phyloP scores from a whole-genome alignment of 352 stramenopile genomes.

The Pythium graminicola region DNA sequence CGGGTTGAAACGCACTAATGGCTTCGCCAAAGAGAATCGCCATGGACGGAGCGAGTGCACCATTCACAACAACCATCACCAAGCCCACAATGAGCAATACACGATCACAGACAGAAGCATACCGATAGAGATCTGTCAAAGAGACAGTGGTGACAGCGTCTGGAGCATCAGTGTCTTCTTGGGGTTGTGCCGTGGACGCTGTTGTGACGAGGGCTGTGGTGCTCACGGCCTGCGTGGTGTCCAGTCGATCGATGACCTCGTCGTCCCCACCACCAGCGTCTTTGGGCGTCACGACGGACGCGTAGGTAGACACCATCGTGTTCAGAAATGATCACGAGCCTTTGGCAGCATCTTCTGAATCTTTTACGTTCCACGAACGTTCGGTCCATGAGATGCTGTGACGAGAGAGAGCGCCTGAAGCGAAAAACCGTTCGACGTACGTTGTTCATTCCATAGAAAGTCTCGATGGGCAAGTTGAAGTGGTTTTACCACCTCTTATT shows the following conservation, averaged over 20 bases:
- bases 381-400: too few relatives aligned
- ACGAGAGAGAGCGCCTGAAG: not conserved
- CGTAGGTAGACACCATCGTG: constrained; percentile 2
- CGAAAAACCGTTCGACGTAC: too few relatives aligned
- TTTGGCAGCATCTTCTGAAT: not conserved
- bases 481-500: too few relatives aligned
- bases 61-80: constrained; percentile 26
- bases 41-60: constrained; percentile 34
- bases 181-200: too few relatives aligned
- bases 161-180: too few relatives aligned
- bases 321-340: not conserved
- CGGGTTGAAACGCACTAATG: constrained; percentile 27
- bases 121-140: constrained; percentile 29
- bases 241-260: not conserved
- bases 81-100: constrained; percentile 22
- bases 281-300: constrained; percentile 16
- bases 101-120: constrained; percentile 20
- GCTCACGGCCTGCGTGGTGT: constrained; percentile 2
- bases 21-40: constrained; percentile 34
- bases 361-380: not conserved
- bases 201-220: constrained; percentile 10
- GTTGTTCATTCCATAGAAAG: too few relatives aligned
- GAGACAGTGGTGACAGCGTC: too few relatives aligned
- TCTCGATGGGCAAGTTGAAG: too few relatives aligned
- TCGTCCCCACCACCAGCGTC: not conserved